Evolutionary conservation across 495 filamentous ascomycete genomes (phyloP).

Genomic region (Thermothielavioides terrestris): DNA sequence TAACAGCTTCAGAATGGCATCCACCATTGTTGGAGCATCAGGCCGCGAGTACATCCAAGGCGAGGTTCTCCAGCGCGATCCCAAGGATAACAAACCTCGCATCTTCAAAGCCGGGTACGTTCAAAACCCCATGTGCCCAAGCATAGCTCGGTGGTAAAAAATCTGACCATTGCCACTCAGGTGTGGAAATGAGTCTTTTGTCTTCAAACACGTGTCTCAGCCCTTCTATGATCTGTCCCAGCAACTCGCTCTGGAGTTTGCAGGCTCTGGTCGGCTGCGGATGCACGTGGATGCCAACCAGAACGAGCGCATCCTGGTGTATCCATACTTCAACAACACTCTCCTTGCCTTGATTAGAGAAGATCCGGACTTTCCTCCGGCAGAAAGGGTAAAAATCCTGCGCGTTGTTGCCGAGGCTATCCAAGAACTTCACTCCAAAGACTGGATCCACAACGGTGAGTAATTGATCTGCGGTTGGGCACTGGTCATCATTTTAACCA

Average conservation of each 20-base stretch:
- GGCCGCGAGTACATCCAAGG: not conserved
- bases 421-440: not conserved
- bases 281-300: not conserved
- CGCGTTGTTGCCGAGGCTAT: slow-evolving; percentile 1
- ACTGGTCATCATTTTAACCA: no score
- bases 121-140: not conserved
- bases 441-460: not conserved
- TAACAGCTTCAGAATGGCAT: slow-evolving; percentile 3
- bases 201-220: not conserved
- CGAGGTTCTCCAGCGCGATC: not conserved
- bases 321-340: not conserved
- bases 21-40: not conserved
- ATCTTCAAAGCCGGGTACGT: slow-evolving; percentile 1
- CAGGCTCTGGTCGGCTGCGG: slow-evolving; percentile 1
- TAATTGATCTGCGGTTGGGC: not conserved
- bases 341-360: not conserved
- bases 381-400: not conserved
- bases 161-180: not conserved
- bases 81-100: not conserved
- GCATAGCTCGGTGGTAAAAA: not conserved
- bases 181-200: not conserved
- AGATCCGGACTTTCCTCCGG: not conserved
- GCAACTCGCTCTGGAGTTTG: not conserved
- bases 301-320: not conserved
- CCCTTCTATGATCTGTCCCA: not conserved